Conservation (phyloP, 495 filamentous ascomycete species). For the Lichenothelia convexa region DNA sequence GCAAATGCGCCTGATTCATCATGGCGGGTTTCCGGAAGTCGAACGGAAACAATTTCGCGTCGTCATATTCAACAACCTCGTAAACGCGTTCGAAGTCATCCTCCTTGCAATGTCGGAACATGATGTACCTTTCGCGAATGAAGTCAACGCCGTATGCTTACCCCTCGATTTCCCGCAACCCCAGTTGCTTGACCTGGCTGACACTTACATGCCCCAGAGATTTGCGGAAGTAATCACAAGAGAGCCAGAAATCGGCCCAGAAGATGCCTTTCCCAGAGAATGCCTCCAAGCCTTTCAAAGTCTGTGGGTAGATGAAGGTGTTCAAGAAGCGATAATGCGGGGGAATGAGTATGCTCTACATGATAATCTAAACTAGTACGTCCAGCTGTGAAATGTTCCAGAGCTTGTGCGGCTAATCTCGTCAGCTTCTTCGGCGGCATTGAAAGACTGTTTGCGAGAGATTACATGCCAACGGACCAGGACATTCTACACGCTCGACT, state of each 20-base stretch:
- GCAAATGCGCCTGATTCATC: slow-evolving; percentile 92
- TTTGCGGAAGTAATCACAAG: slow-evolving; percentile 25
- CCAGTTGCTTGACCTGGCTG: slow-evolving; percentile 34
- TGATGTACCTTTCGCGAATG: slow-evolving; percentile 18
- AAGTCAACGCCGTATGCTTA: slow-evolving; percentile 15
- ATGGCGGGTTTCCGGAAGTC: slow-evolving; percentile 61
- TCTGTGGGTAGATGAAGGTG: slow-evolving; percentile 86
- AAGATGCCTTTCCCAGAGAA: slow-evolving; percentile 83
- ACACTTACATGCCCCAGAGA: slow-evolving; percentile 68
- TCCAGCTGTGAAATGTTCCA: slow-evolving; percentile 19
- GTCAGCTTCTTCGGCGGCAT: slow-evolving; percentile 91
- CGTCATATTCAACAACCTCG: slow-evolving; percentile 50
- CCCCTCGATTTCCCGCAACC: slow-evolving; percentile 77
- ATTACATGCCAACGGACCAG: slow-evolving; percentile 94
- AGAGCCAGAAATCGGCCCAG: slow-evolving; percentile 45
- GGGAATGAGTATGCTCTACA: slow-evolving; percentile 97
- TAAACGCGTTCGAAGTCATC: slow-evolving; percentile 35
- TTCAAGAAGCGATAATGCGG: slow-evolving; percentile 79
- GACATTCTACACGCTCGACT: slow-evolving; percentile 95
- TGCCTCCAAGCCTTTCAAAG: slow-evolving; percentile 85
- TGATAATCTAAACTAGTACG: slow-evolving; percentile 96
- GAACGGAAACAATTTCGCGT: slow-evolving; percentile 81
- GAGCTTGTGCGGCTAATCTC: background rate
- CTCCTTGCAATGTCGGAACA: slow-evolving; percentile 15
- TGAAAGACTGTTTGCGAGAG: slow-evolving; percentile 71